These are phyloP conservation scores for Avena insularis DNA, from an alignment of 176 grass and related monocot genomes.

Conservation along the genomic window DNA sequence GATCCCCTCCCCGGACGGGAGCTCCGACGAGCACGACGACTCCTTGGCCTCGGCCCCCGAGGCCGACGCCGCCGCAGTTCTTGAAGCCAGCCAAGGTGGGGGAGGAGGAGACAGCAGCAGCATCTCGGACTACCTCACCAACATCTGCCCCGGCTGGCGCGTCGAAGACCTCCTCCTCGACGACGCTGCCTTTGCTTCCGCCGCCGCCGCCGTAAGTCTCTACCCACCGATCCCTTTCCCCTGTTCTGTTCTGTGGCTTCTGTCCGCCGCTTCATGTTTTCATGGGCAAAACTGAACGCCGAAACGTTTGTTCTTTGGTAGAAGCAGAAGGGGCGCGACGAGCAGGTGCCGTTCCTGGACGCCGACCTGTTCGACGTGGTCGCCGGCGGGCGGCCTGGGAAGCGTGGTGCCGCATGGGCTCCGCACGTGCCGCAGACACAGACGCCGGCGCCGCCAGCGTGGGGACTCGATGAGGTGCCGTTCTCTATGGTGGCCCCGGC, in stretches of 20 bases:
- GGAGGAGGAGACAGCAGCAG: conserved; percentile 50
- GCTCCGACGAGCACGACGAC: neutral
- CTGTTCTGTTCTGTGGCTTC: neutral
- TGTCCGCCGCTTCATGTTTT: neutral
- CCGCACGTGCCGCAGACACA: conserved; percentile 50
- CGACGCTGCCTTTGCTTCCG: conserved; percentile 32
- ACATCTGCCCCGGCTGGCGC: conserved; percentile 81
- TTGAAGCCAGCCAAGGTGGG: neutral
- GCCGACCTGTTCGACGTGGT: conserved; percentile 62
- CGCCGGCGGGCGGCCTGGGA: conserved; percentile 40
- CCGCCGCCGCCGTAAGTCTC: conserved; percentile 42
- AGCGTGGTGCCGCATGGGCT: conserved; percentile 29
- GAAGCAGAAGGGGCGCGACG: conserved; percentile 43
- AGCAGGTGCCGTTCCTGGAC: conserved; percentile 67
- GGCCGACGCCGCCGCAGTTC: neutral
- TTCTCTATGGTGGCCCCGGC: conserved; percentile 22
- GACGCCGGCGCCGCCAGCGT: neutral
- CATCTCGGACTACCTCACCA: conserved; percentile 88
- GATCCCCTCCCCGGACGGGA: conserved; percentile 24
- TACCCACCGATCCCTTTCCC: neutral
- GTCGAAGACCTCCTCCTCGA: conserved; percentile 88
- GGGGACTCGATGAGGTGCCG: conserved; percentile 36
- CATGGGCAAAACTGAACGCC: neutral
- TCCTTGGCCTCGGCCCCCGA: neutral
- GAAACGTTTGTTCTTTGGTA: neutral